A percentile compares a stretch with the other conserved stretches of the same genome.
Evolutionary conservation across 352 stramenopile genomes (phyloP).

Genomic region (Globisporangium orthogonon): DNA sequence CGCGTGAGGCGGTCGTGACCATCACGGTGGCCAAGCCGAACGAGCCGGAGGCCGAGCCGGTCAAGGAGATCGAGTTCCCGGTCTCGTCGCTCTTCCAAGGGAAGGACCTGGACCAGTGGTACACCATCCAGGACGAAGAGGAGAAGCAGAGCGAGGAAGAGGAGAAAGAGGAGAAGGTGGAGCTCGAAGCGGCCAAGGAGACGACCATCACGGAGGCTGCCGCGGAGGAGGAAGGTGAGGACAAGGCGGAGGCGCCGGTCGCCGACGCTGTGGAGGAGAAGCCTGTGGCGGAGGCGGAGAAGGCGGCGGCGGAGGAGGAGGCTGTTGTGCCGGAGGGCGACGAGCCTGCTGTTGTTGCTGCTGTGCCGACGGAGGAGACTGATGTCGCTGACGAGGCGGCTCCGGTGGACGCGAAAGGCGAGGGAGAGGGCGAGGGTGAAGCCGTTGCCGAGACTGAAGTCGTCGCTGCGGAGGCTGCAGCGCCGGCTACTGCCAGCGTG

Average conservation of each 20-base stretch:
- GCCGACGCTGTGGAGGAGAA: slow-evolving; percentile 5
- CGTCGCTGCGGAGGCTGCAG: slow-evolving; percentile 5
- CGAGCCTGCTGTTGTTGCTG: slow-evolving; percentile 6
- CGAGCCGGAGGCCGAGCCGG: slow-evolving; percentile 43
- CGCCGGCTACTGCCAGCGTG: slow-evolving; percentile 11
- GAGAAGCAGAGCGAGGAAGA: slow-evolving; percentile 9
- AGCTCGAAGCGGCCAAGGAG: slow-evolving; percentile 14
- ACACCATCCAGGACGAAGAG: slow-evolving; percentile 28
- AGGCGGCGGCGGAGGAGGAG: slow-evolving; percentile 2
- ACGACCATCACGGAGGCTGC: slow-evolving; percentile 13
- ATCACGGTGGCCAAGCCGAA: slow-evolving; percentile 44
- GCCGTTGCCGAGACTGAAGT: slow-evolving; percentile 1
- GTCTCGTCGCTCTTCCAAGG: slow-evolving; percentile 70
- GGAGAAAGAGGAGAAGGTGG: slow-evolving; percentile 9
- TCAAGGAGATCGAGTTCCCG: slow-evolving; percentile 79
- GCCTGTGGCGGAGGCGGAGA: slow-evolving; percentile 3
- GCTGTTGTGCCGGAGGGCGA: neutral
- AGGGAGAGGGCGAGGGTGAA: slow-evolving; percentile 7
- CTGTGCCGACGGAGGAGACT: slow-evolving; percentile 10
- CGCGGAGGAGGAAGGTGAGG: slow-evolving; percentile 16
- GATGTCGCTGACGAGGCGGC: slow-evolving; percentile 9
- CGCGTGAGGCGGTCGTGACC: slow-evolving; percentile 68
- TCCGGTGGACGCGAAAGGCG: slow-evolving; percentile 12
- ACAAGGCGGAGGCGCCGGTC: slow-evolving; percentile 1
- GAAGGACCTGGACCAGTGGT: slow-evolving; percentile 62